These are phyloP conservation scores for Rhizopus arrhizus DNA, from an alignment of 371 early-diverging fungal genomes.

Conservation along the genomic window DNA sequence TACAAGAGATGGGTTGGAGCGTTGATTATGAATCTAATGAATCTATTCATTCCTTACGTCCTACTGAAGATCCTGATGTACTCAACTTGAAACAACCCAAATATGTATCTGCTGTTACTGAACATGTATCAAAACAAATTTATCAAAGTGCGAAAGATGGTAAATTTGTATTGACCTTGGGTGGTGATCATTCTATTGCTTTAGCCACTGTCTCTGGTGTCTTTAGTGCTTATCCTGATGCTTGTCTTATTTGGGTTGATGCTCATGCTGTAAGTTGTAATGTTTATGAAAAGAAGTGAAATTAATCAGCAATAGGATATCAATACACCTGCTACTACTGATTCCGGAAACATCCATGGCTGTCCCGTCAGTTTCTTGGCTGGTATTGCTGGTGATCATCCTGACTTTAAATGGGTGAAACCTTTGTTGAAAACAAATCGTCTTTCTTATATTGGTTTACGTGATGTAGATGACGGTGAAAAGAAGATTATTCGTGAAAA, in stretches of 20 bases:
- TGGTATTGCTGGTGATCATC: slow-evolving; percentile 75
- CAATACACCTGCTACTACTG: slow-evolving; percentile 90
- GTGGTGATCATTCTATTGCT: slow-evolving; percentile 95
- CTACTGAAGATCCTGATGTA: slow-evolving; percentile 67
- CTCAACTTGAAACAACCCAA: slow-evolving; percentile 84
- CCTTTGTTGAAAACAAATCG: slow-evolving; percentile 76
- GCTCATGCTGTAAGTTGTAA: slow-evolving; percentile 85
- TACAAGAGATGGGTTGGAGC: slow-evolving; percentile 81
- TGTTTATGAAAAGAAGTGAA: not conserved
- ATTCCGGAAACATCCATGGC: slow-evolving; percentile 94
- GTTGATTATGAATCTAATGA: slow-evolving; percentile 75
- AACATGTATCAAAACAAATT: slow-evolving; percentile 70
- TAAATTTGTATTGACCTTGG: slow-evolving; percentile 87
- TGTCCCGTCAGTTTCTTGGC: slow-evolving; percentile 92
- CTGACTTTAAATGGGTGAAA: slow-evolving; percentile 83
- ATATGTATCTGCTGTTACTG: slow-evolving; percentile 82
- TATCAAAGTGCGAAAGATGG: slow-evolving; percentile 60
- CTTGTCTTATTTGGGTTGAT: slow-evolving; percentile 96
- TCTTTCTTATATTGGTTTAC: slow-evolving; percentile 94
- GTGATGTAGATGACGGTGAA: slow-evolving; percentile 90
- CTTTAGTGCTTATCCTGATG: slow-evolving; percentile 75
- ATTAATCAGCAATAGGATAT: slow-evolving; percentile 69
- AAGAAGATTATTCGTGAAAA: slow-evolving; percentile 79
- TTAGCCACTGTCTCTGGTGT: slow-evolving; percentile 90
- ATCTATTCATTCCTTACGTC: slow-evolving; percentile 59